Conservation (phyloP, 768 basidiomycete genomes). For the Hericium erinaceus region DNA sequence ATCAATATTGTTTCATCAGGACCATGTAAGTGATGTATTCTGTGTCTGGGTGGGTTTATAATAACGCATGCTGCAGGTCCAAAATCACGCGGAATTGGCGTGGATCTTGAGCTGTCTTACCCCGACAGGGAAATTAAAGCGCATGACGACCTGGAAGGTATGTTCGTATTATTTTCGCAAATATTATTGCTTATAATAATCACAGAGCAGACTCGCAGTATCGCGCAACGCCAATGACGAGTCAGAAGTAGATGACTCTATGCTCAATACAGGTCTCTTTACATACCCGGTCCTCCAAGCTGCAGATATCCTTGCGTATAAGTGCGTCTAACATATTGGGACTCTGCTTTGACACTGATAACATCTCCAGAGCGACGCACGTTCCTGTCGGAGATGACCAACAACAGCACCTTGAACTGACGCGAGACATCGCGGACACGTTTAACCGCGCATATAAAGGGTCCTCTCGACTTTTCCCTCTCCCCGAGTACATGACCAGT, state of each 20-base stretch:
- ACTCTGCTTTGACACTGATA: neutral
- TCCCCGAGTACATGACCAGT: slow-evolving; percentile 73
- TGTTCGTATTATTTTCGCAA: slow-evolving; percentile 8
- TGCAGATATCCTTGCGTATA: slow-evolving; percentile 83
- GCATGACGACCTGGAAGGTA: slow-evolving; percentile 99
- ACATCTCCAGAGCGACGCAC: slow-evolving; percentile 60
- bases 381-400: slow-evolving; percentile 98
- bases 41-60: neutral
- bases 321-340: slow-evolving; percentile 32
- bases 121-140: slow-evolving; percentile 67
- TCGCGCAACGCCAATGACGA: slow-evolving; percentile 67
- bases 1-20: slow-evolving; percentile 78
- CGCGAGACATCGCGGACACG: slow-evolving; percentile 69
- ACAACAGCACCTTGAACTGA: slow-evolving; percentile 86
- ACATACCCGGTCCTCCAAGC: slow-evolving; percentile 93
- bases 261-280: slow-evolving; percentile 78
- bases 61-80: slow-evolving; percentile 42
- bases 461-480: slow-evolving; percentile 48
- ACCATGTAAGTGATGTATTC: slow-evolving; percentile 49
- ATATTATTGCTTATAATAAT: neutral
- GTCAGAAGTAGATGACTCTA: slow-evolving; percentile 71
- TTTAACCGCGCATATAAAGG: slow-evolving; percentile 67
- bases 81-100: slow-evolving; percentile 74
- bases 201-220: slow-evolving; percentile 67
- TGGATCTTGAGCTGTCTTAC: slow-evolving; percentile 88